Evolutionary conservation across 1,284 basidiomycete genomes (phyloP), one percentile per base, ranked within the genome.

Genomic region (Mycena sp.): DNA sequence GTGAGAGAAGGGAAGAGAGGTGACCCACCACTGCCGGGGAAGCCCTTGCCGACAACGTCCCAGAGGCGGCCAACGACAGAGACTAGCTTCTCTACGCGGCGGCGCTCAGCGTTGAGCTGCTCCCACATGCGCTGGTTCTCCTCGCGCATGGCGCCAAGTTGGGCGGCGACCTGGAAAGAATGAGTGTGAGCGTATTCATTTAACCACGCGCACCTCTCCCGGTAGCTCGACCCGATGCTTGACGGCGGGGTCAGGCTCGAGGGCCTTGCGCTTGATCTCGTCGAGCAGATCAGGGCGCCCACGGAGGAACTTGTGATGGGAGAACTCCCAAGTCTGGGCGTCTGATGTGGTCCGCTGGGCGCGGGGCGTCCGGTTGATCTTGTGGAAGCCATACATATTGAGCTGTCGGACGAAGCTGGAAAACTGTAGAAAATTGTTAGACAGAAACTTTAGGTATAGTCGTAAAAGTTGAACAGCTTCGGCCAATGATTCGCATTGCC

Each of bases 351-450:
- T 90, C 66, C 90, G 85, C 74, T 94, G 91, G 1, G 92, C 90
- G 56, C 93, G 89, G 21, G 93, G 93, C 6, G 93, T 94, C 76
- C 90, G 83, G 75, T 93, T 93, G 76, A 92, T 92, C 78, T 93
- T 93, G 78, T 92, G 91, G 76, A 92, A 92, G 53, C 91, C 92
- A 69, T 93, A 94, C 93, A 95, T 95, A 79, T 95, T 95, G 56
- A 95, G 84, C 74, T 95, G 94, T 56, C 93, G 88, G 52, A 95
- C 93, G 75, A 95, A 95, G 71, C 90, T 92, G 26, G 92, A 93
- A 76, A 95, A 95, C 91, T 95, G 70, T 30, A 28, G 45, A 17
- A 28, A 32, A n/a, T 49, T 23, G 16, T 41, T 50, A n/a, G 56
- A 50, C 54, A 32, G n/a, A 35, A 29, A 41, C 21, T 17, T 19